These are phyloP conservation scores for Posidonia oceanica DNA, from an alignment of 116 monocot genomes.

Conservation along the genomic window DNA sequence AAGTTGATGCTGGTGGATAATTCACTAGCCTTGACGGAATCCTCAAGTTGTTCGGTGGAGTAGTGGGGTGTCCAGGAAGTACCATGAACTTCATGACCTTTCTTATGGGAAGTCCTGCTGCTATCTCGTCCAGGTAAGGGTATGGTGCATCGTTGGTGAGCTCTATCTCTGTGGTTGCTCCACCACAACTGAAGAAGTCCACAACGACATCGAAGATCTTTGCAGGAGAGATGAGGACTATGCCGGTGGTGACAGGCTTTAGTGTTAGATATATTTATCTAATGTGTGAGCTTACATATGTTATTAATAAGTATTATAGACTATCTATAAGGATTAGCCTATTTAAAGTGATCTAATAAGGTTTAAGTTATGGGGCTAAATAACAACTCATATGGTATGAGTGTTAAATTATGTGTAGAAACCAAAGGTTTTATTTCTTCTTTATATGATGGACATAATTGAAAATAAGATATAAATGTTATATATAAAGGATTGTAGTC, in stretches of 20 bases:
- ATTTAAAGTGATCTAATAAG: no score
- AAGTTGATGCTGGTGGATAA: not conserved
- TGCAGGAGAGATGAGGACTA: conserved; percentile 14
- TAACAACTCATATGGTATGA: conserved; percentile 18
- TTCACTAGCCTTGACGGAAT: conserved; percentile 11
- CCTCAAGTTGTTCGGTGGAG: conserved; percentile 3
- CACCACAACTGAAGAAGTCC: conserved; percentile 14
- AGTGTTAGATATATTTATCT: no score
- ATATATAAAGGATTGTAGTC: no score
- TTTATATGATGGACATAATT: no score
- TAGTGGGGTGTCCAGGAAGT: not conserved
- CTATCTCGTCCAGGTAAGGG: conserved; percentile 17
- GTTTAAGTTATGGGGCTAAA: no score
- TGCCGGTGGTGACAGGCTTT: conserved; percentile 5
- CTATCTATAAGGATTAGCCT: no score
- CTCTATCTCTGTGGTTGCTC: conserved; percentile 8
- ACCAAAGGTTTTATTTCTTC: no score
- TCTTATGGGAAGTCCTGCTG: conserved; percentile 6
- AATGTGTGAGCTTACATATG: no score
- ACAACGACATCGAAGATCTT: conserved; percentile 34
- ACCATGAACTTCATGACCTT: conserved; percentile 22
- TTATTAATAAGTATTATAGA: no score
- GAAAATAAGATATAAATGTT: no score
- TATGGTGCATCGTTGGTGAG: conserved; percentile 18
- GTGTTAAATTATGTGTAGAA: no score